phyloP scores from a whole-genome alignment of 805 yeast genomes.

The Nakazawaea ambrosiae region DNA sequence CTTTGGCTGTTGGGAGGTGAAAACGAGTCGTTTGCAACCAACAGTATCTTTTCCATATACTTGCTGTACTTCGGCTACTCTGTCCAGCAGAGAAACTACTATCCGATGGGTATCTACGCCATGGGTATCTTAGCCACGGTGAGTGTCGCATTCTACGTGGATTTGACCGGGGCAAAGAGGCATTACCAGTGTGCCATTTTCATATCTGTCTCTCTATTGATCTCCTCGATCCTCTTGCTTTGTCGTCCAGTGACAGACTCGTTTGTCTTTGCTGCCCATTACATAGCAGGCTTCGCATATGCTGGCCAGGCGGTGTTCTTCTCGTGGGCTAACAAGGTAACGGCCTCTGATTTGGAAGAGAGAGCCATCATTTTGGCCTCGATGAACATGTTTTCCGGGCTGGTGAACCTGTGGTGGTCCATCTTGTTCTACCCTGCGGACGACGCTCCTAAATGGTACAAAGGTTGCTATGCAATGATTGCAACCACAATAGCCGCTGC shows the following conservation, averaged over 20 bases:
- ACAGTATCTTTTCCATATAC: conserved; percentile 43
- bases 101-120: conserved; percentile 48
- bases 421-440: conserved; percentile 44
- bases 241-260: conserved; percentile 30
- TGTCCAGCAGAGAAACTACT: conserved; percentile 38
- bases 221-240: conserved; percentile 40
- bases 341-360: conserved; percentile 50
- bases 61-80: conserved; percentile 33
- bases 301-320: conserved; percentile 33
- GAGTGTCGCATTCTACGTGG: conserved; percentile 35
- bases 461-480: conserved; percentile 52
- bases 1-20: conserved; percentile 48
- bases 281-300: conserved; percentile 44
- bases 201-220: conserved; percentile 33
- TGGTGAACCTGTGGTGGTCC: conserved; percentile 63
- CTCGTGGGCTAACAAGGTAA: conserved; percentile 32
- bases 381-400: conserved; percentile 58
- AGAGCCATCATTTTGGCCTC: conserved; percentile 59
- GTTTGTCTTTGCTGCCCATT: conserved; percentile 47
- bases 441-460: conserved; percentile 41
- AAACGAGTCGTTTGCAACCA: conserved; percentile 37
- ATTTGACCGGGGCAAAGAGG: conserved; percentile 30
- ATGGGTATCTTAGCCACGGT: conserved; percentile 43
- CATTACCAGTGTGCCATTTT: conserved; percentile 47
- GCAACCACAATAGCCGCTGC: conserved; percentile 41